Evolutionary conservation across 2,329 filamentous ascomycete genomes (phyloP), one percentile per base, ranked within the genome.

Genomic region (Colletotrichum tofieldiae): DNA sequence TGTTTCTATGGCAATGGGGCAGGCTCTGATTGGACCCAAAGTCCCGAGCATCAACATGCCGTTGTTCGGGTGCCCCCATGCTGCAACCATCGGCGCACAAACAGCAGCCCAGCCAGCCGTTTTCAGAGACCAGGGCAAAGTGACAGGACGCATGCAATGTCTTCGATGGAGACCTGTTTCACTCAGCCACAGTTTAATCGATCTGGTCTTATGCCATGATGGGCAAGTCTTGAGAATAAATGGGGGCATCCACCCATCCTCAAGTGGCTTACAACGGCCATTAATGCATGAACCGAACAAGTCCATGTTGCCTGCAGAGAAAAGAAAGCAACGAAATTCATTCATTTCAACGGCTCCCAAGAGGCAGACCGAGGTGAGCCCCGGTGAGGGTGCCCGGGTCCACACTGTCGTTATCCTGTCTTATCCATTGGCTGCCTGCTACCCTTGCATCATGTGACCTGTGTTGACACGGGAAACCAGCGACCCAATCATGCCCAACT

Each of bases 401-500:
- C n/a, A 6, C 2, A 6, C 5, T 0, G 2, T 0, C 2, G 8
- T 18, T 52, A 69, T 65, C 23, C 5, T 12, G 1, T n/a, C 16
- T 26, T 55, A 67, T 67, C 67, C 12, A 71, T 61, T 71, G 63
- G 62, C 16, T 4, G 20, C 1, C 2, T 0, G 5, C 1, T 16
- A 32, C 0, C 18, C 0, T 0, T 1, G 3, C 8, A 5, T 63
- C 69, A 72, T 54, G 58, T 72, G 65, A 71, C 35, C 2, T 16
- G 8, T 61, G 49, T 58, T 62, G 51, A 62, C 56, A 35, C n/a
- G 7, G 37, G 14, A n/a, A 5, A 59, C 29, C 29, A 39, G n/a
- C 12, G 29, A 16, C 69, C 69, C 69, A 64, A 72, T 59, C 59
- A 54, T 72, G 58, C 59, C 65, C 65, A 69, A 65, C 5, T 29